Percentiles rank a stretch among this genome's conserved stretches.
Conservation (phyloP, 2,329 filamentous ascomycete species). For the Pseudogymnoascus sp. region DNA sequence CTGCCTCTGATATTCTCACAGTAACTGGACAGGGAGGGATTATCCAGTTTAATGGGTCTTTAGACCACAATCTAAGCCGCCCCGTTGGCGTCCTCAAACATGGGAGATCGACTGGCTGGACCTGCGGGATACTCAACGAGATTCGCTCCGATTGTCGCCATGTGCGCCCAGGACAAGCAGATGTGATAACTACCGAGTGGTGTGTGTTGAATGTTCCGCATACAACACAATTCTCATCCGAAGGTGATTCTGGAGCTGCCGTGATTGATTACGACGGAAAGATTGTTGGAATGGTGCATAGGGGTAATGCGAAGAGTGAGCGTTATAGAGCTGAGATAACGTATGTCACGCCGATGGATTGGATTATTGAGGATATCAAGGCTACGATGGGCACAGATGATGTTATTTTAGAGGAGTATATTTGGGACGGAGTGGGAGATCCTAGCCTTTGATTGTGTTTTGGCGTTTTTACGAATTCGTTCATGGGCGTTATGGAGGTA, state of each 20-base stretch:
- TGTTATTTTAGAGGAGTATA: neutral
- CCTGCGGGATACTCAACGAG: neutral
- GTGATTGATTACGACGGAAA: neutral
- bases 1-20: neutral
- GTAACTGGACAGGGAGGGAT: neutral
- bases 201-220: neutral
- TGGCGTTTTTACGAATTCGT: no score
- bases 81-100: neutral
- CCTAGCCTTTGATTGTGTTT: neutral
- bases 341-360: slow-evolving; percentile 7
- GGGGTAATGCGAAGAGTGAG: neutral
- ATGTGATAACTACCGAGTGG: neutral
- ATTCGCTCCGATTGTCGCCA: slow-evolving; percentile 4
- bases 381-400: neutral
- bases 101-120: neutral
- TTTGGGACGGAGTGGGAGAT: neutral
- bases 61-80: neutral
- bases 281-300: slow-evolving; percentile 5
- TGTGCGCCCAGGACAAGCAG: neutral
- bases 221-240: neutral
- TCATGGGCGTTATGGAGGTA: neutral
- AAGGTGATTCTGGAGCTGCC: neutral
- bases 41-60: neutral
- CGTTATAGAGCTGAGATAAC: neutral
- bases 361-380: slow-evolving; percentile 1